A percentile compares a stretch with the other conserved stretches of the same genome.
phyloP scores from a whole-genome alignment of 2,329 filamentous ascomycete species.

The Pseudocercospora eumusae region DNA sequence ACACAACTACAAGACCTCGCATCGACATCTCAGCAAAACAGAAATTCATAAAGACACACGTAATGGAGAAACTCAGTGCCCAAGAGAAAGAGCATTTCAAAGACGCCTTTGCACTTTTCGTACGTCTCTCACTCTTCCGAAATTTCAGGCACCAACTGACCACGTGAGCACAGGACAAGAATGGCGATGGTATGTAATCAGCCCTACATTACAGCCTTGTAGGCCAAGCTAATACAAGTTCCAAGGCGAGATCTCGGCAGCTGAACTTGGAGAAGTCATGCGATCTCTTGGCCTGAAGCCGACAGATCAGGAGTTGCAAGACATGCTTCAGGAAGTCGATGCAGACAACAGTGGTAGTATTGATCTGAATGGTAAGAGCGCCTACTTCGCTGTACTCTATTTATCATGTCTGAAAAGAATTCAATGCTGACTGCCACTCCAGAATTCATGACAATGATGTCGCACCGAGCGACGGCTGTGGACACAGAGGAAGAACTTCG shows the following conservation, averaged over 20 bases:
- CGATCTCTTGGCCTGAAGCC: slow-evolving; percentile 23
- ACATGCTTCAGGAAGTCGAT: slow-evolving; percentile 27
- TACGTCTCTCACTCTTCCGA: slow-evolving; percentile 3
- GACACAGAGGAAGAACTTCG: slow-evolving; percentile 25
- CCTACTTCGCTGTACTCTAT: too few species aligned
- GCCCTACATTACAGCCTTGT: neutral
- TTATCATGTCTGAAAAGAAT: neutral
- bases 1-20: neutral
- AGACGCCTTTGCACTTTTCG: slow-evolving; percentile 22
- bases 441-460: slow-evolving; percentile 28
- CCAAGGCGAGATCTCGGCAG: slow-evolving; percentile 25
- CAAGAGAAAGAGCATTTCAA: slow-evolving; percentile 21
- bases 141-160: neutral
- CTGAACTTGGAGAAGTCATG: slow-evolving; percentile 26
- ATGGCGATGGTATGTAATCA: slow-evolving; percentile 22
- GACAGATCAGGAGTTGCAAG: slow-evolving; percentile 23
- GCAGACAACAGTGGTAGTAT: slow-evolving; percentile 23
- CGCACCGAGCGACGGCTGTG: slow-evolving; percentile 14
- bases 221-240: neutral
- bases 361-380: slow-evolving; percentile 21
- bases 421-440: neutral
- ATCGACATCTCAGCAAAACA: neutral
- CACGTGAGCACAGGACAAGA: slow-evolving; percentile 22
- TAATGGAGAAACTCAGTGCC: slow-evolving; percentile 19
- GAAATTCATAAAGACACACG: neutral